Conservation (phyloP, 306 rosid genomes). For the Urtica urens region DNA sequence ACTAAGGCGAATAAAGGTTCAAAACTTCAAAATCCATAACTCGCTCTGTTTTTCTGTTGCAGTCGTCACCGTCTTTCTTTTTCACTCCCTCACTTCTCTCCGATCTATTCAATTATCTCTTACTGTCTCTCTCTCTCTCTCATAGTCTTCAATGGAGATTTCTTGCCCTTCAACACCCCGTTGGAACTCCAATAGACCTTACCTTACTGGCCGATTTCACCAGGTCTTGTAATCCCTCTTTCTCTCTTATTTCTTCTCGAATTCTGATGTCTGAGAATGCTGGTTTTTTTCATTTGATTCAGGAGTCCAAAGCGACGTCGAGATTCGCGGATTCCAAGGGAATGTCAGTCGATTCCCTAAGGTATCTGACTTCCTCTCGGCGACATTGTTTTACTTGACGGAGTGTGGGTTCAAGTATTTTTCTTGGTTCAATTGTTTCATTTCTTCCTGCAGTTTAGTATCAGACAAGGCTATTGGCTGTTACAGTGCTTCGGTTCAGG, state of each 20-base stretch:
- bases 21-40: neutral
- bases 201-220: conserved; percentile 51
- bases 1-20: neutral
- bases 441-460: conserved; percentile 15
- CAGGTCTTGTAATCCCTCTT: conserved; percentile 20
- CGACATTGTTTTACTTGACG: neutral
- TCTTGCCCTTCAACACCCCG: conserved; percentile 37
- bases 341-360: conserved; percentile 22
- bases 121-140: neutral
- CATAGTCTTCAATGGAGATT: conserved; percentile 6
- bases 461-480: conserved; percentile 56
- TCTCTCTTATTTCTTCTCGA: neutral
- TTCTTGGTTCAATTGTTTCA: neutral
- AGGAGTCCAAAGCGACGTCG: conserved; percentile 34
- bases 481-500: conserved; percentile 76
- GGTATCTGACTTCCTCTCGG: conserved; percentile 9
- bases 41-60: no score
- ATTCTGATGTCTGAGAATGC: neutral
- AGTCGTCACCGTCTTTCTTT: neutral
- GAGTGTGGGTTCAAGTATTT: neutral
- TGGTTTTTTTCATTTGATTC: conserved; percentile 4
- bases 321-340: conserved; percentile 33
- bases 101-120: no score
- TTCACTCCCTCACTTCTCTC: neutral
- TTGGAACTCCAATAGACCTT: conserved; percentile 46